Evolutionary conservation across 148 eudicot genomes (phyloP), one percentile per base, ranked within the genome.

Genomic region (Gaultheria prostrata): DNA sequence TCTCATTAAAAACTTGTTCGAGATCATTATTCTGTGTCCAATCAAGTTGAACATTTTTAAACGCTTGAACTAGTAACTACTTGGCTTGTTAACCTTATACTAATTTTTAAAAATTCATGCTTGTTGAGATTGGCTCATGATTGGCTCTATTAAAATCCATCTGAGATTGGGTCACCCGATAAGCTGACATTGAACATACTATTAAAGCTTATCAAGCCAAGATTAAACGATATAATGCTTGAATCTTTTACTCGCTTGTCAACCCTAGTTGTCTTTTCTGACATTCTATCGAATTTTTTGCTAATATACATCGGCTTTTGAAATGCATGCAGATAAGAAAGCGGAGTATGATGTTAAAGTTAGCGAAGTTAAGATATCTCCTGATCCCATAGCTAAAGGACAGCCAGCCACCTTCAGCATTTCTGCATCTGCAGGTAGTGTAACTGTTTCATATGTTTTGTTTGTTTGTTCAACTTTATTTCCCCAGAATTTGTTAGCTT

Each of bases 301-400:
- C 48, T 57, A 45, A 26, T 57, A 20, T 80, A 30, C 39, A 21
- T 73, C 0, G 75, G 28, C 57, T 69, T 84, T 77, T 84, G 28
- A 21, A 78, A 56, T 57, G 1, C 46, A 59, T 84, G 87, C 92
- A 94, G 98, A 88, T 89, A 90, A 89, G 86, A 86, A 87, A 48
- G 87, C 79, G 76, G 78, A 88, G 71, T 93, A 93, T 89, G 86
- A 85, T 46, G 92, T 94, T 73, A 90, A 89, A 82, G 89, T 94
- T 71, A 86, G 88, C 46, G 89, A 89, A 82, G 88, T 94, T 75
- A 91, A 90, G 70, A 90, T 94, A 83, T 82, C 88, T 45, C 95
- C 98, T 63, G 79, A 89, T 79, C 98, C 95, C 30, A 85, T 94
- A 9, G 79, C 87, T 49, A 86, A 89, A 85, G 95, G 95, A 54